A percentile compares a stretch with the other conserved stretches of the same genome.
phyloP scores from a whole-genome alignment of 2,329 filamentous ascomycete genomes.

The Penicillium sp. region DNA sequence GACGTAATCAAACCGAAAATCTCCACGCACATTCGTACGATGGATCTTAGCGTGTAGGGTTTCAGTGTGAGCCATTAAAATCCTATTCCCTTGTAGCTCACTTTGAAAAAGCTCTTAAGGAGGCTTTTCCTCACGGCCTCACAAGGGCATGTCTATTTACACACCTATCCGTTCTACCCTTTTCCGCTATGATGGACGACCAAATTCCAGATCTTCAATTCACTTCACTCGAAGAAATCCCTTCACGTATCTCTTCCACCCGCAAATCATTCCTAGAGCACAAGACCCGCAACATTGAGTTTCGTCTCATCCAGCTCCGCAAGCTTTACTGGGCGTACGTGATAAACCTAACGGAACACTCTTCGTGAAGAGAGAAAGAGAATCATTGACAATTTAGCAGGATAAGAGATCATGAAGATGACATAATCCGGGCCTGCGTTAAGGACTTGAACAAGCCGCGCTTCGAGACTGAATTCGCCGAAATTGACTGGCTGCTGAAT shows the following conservation, averaged over 20 bases:
- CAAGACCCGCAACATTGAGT: conserved; percentile 80
- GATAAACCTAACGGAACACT: background rate
- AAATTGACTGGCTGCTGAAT: conserved; percentile 76
- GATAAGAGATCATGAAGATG: conserved; percentile 73
- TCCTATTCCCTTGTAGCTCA: background rate
- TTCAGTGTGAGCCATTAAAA: background rate
- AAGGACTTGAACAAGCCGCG: conserved; percentile 76
- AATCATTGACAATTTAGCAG: conserved; percentile 31
- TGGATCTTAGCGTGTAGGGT: background rate
- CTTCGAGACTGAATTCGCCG: conserved; percentile 74
- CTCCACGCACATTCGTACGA: background rate
- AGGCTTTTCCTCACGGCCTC: background rate
- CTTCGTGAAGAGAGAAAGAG: background rate
- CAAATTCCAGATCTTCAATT: conserved; percentile 54
- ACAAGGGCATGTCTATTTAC: background rate
- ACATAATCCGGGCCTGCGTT: conserved; percentile 74
- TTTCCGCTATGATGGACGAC: conserved; percentile 29
- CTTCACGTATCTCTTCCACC: conserved; percentile 61
- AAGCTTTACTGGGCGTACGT: conserved; percentile 86
- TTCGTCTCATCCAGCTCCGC: conserved; percentile 80
- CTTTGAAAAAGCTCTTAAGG: background rate
- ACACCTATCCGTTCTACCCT: background rate
- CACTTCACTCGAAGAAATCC: conserved; percentile 69
- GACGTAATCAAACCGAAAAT: background rate
- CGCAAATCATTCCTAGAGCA: conserved; percentile 72